Percentiles rank a stretch among this genome's conserved stretches.
Conservation (phyloP, 352 stramenopile species). For the Globisporangium polare region DNA sequence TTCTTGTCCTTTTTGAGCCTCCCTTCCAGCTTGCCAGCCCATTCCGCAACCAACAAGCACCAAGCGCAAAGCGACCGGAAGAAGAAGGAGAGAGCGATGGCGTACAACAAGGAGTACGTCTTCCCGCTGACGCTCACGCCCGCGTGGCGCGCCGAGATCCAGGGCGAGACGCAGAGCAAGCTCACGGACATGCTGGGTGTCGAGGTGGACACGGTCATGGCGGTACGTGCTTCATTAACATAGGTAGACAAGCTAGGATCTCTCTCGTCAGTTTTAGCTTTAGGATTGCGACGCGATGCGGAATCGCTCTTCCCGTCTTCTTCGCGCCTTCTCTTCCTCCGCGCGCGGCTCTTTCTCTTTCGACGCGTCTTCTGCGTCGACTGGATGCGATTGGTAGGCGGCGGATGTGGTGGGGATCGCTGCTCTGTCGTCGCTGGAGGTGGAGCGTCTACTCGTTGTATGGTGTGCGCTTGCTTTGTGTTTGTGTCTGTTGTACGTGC, state of each 20-base stretch:
- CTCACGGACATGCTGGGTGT: slow-evolving; percentile 79
- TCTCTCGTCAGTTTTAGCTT: background rate
- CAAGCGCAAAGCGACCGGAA: background rate
- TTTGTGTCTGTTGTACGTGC: background rate
- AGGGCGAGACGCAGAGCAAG: slow-evolving; percentile 39
- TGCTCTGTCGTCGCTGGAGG: background rate
- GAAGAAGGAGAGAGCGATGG: slow-evolving; percentile 15
- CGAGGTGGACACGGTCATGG: slow-evolving; percentile 83
- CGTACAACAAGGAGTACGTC: slow-evolving; percentile 45
- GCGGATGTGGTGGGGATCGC: background rate
- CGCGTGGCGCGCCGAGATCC: slow-evolving; percentile 57
- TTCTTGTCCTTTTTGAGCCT: background rate
- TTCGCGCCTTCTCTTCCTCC: background rate
- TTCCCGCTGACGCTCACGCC: slow-evolving; percentile 55
- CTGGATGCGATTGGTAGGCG: background rate
- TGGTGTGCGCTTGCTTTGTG: background rate
- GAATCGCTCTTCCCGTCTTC: background rate
- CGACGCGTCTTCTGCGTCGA: slow-evolving; percentile 4
- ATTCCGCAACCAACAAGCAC: slow-evolving; percentile 7
- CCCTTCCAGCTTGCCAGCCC: background rate
- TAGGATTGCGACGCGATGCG: background rate
- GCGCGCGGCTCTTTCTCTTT: background rate
- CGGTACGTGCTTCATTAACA: slow-evolving; percentile 39
- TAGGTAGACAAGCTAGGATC: background rate
- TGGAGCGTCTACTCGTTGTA: background rate